Evolutionary conservation across 1,284 basidiomycete species (phyloP), one percentile per base, ranked within the genome.

Genomic region (Apiotrichum gracile): DNA sequence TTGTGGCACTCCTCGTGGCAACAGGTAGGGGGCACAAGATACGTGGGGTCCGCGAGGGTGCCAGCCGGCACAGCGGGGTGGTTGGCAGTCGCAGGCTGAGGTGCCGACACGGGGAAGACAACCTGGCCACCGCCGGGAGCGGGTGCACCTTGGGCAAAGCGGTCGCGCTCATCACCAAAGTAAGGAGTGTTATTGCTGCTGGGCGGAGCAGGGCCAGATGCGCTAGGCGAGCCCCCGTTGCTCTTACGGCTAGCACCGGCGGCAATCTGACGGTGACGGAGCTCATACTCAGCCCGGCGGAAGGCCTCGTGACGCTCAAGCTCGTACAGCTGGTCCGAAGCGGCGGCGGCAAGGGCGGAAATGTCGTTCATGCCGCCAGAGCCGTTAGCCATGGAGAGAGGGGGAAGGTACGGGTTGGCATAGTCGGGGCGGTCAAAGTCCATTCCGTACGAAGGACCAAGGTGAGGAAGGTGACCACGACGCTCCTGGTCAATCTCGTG

Each of bases 291-390:
- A 8, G 88, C 89, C 35, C 90, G 80, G 24, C 91, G 81, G 41
- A 85, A 73, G 1, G 88, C 87, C 70, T 93, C 90, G 61, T 85
- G 81, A 35, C 84, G 84, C 72, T 93, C 91, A n/a, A 93, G 81
- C 60, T 84, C 83, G 65, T 86, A 85, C 0, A 93, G 81, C 72
- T 92, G 88, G 53, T 89, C 88, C 72, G 91, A 86, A 2, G 90
- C 89, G 35, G 89, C 81, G 21, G 81, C 84, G 12, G 87, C 89
- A 25, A 92, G 76, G 0, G 88, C 82, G 1, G 87, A 75, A 54
- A 77, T 76, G 57, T 77, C 75, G 61, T 72, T 73, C 65, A 76
- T 73, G 27, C 61, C 60, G 46, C 61, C 62, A 5, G 47, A 38
- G 19, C 58, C 54, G 33, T 54, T 54, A 43, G 44, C 61, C 58